These are phyloP conservation scores for Akebia trifoliata DNA, from an alignment of 164 flowering plant genomes.

Conservation along the genomic window DNA sequence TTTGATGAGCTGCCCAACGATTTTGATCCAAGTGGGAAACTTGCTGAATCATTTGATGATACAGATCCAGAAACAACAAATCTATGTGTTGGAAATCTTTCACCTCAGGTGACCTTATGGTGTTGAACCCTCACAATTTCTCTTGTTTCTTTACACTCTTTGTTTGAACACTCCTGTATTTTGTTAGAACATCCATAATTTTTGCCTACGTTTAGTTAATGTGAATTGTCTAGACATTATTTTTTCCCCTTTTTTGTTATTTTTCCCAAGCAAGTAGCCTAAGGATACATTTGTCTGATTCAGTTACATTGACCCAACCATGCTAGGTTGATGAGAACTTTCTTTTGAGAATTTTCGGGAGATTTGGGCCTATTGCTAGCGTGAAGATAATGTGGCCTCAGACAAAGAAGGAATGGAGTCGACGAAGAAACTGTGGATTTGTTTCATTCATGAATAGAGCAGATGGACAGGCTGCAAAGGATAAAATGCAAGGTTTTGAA, in stretches of 20 bases:
- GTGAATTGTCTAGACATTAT: no score
- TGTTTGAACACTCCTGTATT: no score
- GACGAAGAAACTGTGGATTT: conserved; percentile 98
- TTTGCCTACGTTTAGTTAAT: no score
- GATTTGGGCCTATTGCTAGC: conserved; percentile 99
- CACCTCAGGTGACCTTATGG: conserved; percentile 65
- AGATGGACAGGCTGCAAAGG: conserved; percentile 99
- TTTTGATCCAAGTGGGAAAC: conserved; percentile 89
- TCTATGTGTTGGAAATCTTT: conserved; percentile 96
- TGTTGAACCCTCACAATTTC: conserved; percentile 2
- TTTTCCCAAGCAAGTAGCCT: no score
- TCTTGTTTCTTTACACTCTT: neutral
- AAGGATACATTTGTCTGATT: neutral
- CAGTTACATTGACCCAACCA: no score
- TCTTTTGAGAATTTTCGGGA: conserved; percentile 91
- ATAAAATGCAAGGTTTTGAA: conserved; percentile 96
- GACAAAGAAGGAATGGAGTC: conserved; percentile 88
- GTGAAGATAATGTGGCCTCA: conserved; percentile 99
- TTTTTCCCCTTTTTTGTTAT: no score
- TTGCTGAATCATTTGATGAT: conserved; percentile 96
- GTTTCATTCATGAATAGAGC: conserved; percentile 98
- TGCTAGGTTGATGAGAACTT: conserved; percentile 95
- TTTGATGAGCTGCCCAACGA: conserved; percentile 98
- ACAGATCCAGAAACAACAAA: conserved; percentile 98
- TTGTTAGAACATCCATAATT: no score